Evolutionary conservation across 2,329 filamentous ascomycete genomes (phyloP), one percentile per base, ranked within the genome.

Genomic region (Lomentospora prolificans): DNA sequence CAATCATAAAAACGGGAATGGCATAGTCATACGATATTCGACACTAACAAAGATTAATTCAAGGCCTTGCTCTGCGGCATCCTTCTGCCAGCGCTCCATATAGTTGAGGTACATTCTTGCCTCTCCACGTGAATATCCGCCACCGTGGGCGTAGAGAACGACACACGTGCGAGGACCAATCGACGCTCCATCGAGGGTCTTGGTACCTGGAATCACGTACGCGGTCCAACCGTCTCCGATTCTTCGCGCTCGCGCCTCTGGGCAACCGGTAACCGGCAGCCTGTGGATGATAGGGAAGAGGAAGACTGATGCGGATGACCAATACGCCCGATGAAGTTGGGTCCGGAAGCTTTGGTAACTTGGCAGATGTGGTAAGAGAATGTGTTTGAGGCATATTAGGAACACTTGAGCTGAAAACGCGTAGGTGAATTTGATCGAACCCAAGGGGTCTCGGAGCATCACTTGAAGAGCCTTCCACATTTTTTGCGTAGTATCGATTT

Each of bases 41-140:
- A 50, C 46, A 25, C 46, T 50, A 19, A 50, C 46, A 12, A 50
- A 50, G 5, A 19, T 50, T 4, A 50, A 25, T 24, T 50, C 46
- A 19, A 50, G 46, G 5, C 46, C 46, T 5, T 12, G 10, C 22
- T 50, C 24, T 5, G 9, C 24, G 17, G 9, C 46, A 12, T 50
- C 19, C 12, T 50, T 24, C 5, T 9, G 8, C 46, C 46, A 50
- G 8, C 46, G 46, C 19, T 50, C 46, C 46, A 50, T 50, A 25
- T 50, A 50, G 46, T 50, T 50, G 19, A 50, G 46, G 19, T 50
- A 50, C 46, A 50, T 50, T 8, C 46, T 19, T 25, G 46, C 46
- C 46, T 50, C 46, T 24, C 46, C 46, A 8, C 46, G 8, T 5
- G 46, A 14, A 50, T 50, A 50, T 19, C 46, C 46, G 22, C 46